Evolutionary conservation across 202 grass and related monocot species (phyloP), one percentile per base, ranked within the genome.

Genomic region (Sporobolus alterniflorus): DNA sequence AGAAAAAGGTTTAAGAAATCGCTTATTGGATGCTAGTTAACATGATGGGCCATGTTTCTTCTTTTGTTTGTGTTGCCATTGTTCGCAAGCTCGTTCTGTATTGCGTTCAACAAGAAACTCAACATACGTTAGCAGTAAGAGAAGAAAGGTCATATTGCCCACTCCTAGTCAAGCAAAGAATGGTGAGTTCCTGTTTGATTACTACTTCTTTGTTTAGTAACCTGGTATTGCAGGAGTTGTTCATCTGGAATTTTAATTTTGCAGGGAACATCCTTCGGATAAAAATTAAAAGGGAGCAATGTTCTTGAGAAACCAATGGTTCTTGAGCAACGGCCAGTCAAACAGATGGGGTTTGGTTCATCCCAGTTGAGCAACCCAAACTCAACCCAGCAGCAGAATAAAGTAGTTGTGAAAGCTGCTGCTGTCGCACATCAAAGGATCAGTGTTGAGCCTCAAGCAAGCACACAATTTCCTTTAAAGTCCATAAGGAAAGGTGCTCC

Each of bases 151-250:
- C 50, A 64, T 76, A 7, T 32, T 92, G 11, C 34, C 82, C 29
- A 89, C 80, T 64, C 80, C 84, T 28, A 84, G 51, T 63, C 90
- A 90, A 26, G 68, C 62, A 51, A 92, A 83, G 33, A 93, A 88
- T 69, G 93, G 93, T 98, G 77, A 67, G 79, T 16, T 54, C 11
- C 2, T 75, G 4, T 31, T 54, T 56, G 13, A 30, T 61, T 7
- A 16, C 26, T 61, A 16, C 13, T 16, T 34, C 15, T 74, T 30
- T 36, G 42, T 65, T 56, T 42, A 17, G 18, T 17, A 28, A 11
- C 20, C 2, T 7, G 4, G 41, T 25, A 74, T 28, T 55, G 16
- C 28, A 8, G 6, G 32, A 33, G 34, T 78, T 32, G 1, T 36
- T 78, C 9, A 66, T 28, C 30, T 16, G 70, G 1, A 56, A 20